Evolutionary conservation across 345 rosid genomes (phyloP).

Genomic region (Gossypium arboreum): DNA sequence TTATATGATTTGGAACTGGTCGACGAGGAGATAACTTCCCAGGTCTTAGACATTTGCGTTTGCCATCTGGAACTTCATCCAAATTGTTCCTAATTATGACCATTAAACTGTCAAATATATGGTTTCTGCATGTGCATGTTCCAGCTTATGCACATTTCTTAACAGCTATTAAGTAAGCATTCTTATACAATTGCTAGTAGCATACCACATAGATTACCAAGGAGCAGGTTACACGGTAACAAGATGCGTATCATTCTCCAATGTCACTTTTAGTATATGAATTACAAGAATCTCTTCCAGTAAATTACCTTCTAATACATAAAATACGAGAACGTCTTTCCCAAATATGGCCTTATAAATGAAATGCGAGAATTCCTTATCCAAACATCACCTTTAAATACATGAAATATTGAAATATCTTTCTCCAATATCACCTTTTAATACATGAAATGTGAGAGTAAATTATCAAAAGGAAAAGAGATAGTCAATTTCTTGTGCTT

Average conservation of each 20-base stretch:
- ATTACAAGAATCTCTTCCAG: background rate
- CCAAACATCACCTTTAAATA: background rate
- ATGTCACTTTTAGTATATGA: background rate
- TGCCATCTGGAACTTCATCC: slow-evolving; percentile 43
- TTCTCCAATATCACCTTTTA: background rate
- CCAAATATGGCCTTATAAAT: background rate
- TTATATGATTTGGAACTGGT: slow-evolving; percentile 67
- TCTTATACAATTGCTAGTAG: background rate
- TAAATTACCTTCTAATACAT: background rate
- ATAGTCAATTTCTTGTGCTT: background rate
- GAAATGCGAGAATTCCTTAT: background rate
- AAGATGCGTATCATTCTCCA: background rate
- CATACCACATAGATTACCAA: background rate
- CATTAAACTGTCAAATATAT: slow-evolving; percentile 10
- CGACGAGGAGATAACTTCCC: slow-evolving; percentile 71
- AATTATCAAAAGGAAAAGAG: background rate
- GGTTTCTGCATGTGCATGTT: background rate
- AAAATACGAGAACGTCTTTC: background rate
- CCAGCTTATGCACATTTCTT: background rate
- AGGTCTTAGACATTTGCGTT: slow-evolving; percentile 55
- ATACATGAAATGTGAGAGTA: background rate
- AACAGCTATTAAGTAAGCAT: background rate
- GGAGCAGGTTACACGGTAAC: background rate
- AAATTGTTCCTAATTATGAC: slow-evolving; percentile 38
- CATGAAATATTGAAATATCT: background rate